phyloP scores from a whole-genome alignment of 2,329 filamentous ascomycete species.

The Xylariaceae sp. region DNA sequence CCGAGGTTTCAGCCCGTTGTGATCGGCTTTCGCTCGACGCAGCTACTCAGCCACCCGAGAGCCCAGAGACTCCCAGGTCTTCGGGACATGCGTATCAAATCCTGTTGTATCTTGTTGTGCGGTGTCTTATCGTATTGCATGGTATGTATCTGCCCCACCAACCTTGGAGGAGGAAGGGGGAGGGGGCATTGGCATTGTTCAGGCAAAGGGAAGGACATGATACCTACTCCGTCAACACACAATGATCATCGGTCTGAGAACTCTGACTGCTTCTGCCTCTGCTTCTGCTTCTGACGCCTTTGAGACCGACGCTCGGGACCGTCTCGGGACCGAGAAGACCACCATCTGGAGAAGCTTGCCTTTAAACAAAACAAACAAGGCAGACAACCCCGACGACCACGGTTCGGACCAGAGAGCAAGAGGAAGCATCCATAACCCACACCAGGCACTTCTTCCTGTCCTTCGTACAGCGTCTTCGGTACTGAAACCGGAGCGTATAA shows the following conservation, averaged over 20 bases:
- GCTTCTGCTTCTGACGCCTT: background rate
- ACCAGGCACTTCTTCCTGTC: background rate
- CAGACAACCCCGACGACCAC: no score
- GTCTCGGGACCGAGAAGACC: conserved; percentile 17
- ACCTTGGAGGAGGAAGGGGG: background rate
- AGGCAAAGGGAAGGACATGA: background rate
- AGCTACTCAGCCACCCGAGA: background rate
- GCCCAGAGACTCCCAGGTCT: background rate
- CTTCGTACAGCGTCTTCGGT: background rate
- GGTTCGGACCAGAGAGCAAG: background rate
- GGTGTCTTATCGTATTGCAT: background rate
- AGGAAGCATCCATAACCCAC: background rate
- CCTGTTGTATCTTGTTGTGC: background rate
- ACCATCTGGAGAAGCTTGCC: background rate
- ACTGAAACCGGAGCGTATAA: background rate
- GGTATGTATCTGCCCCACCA: background rate
- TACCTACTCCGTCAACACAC: no score
- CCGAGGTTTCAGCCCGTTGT: conserved; percentile 1
- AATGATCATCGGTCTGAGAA: no score
- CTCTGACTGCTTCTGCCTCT: background rate
- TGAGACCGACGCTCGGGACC: conserved; percentile 12
- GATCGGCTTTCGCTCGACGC: background rate
- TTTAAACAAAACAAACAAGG: background rate
- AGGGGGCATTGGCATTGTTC: background rate
- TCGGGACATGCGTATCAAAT: background rate